These are phyloP conservation scores for Epichloe sibirici DNA, from an alignment of 2,329 filamentous ascomycete genomes.

Conservation along the genomic window DNA sequence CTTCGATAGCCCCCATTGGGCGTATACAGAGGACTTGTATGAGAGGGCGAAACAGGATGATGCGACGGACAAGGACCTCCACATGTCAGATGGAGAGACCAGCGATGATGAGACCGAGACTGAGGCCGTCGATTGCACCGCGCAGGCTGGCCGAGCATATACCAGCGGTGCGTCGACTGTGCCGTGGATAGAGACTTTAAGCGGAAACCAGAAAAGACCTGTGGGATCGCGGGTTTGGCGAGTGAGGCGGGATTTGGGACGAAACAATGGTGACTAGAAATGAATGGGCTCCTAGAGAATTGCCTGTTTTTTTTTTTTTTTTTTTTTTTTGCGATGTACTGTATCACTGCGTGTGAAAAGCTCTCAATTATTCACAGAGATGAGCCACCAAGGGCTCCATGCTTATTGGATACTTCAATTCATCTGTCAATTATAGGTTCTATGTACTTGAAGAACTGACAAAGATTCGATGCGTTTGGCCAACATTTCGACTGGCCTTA, in stretches of 20 bases:
- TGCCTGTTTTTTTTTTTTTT: background rate
- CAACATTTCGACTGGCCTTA: too few species aligned
- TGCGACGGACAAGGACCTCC: constrained; percentile 15
- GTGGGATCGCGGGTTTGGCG: constrained; percentile 50
- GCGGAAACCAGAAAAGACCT: constrained; percentile 41
- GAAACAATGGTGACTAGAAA: constrained; percentile 16
- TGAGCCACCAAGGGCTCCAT: too few species aligned
- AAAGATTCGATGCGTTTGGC: too few species aligned
- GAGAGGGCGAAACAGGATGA: constrained; percentile 21
- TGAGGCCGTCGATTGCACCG: constrained; percentile 7
- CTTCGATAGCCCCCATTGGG: constrained; percentile 58
- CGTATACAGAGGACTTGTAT: constrained; percentile 53
- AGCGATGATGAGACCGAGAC: constrained; percentile 17
- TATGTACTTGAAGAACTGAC: too few species aligned
- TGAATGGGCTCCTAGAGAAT: too few species aligned
- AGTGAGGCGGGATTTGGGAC: constrained; percentile 50
- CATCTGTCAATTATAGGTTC: too few species aligned
- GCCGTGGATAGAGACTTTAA: constrained; percentile 49
- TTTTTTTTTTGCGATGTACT: background rate
- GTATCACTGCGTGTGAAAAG: background rate
- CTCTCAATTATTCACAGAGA: too few species aligned
- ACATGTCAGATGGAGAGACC: constrained; percentile 23
- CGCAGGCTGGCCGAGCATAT: constrained; percentile 10
- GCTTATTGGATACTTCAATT: too few species aligned
- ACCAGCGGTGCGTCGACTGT: constrained; percentile 19